phyloP scores from a whole-genome alignment of 768 basidiomycete species.

The Candolleomyces aberdarensis region DNA sequence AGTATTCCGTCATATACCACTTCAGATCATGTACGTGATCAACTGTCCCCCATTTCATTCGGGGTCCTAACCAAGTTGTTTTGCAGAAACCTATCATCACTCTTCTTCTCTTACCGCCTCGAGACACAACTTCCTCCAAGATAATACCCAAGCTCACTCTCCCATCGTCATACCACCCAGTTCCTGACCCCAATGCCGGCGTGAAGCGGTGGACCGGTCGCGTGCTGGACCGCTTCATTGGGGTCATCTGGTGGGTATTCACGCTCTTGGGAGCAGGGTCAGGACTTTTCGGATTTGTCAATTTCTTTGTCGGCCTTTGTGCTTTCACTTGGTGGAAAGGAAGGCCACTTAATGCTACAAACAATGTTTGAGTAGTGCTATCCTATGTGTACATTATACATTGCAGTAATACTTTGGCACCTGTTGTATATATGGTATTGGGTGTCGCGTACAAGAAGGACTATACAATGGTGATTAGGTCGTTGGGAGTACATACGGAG shows the following conservation, averaged over 20 bases:
- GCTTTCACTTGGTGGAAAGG: slow-evolving; percentile 61
- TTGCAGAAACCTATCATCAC: slow-evolving; percentile 83
- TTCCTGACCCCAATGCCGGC: slow-evolving; percentile 48
- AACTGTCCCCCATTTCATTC: neutral
- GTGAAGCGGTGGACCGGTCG: slow-evolving; percentile 67
- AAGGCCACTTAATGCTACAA: slow-evolving; percentile 12
- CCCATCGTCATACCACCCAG: slow-evolving; percentile 47
- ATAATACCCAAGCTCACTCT: slow-evolving; percentile 46
- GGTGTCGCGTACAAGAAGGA: too few species aligned
- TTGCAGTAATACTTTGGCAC: neutral
- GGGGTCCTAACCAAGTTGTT: slow-evolving; percentile 1
- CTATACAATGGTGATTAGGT: neutral
- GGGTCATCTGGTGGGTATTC: slow-evolving; percentile 76
- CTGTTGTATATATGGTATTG: neutral
- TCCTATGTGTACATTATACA: neutral
- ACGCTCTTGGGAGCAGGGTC: slow-evolving; percentile 77
- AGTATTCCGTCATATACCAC: slow-evolving; percentile 80
- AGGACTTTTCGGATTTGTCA: slow-evolving; percentile 63
- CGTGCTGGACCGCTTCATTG: slow-evolving; percentile 68
- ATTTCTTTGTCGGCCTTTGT: slow-evolving; percentile 65
- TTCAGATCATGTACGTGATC: slow-evolving; percentile 77
- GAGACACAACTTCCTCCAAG: slow-evolving; percentile 19
- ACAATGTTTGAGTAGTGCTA: neutral
- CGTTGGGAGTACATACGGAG: neutral
- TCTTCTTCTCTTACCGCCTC: slow-evolving; percentile 59